Percentiles rank a stretch among this genome's conserved stretches.
Evolutionary conservation across 768 basidiomycete species (phyloP).

Genomic region (Hygrophoropsis aurantiaca): DNA sequence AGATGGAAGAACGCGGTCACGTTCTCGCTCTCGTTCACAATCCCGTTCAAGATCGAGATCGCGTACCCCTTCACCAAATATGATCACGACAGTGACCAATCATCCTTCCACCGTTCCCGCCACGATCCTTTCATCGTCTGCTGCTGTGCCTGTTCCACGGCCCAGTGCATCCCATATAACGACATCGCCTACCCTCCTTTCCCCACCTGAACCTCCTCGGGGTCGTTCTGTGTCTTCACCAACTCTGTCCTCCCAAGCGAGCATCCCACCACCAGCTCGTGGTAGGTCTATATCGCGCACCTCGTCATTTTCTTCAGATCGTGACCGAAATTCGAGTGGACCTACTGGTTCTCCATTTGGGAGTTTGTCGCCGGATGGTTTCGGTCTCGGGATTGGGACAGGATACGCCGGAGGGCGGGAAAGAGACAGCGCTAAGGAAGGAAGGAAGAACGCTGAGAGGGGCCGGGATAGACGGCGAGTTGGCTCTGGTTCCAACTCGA

Average conservation of each 20-base stretch:
- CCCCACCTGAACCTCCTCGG: slow-evolving; percentile 25
- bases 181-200: slow-evolving; percentile 20
- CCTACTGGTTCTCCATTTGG: slow-evolving; percentile 35
- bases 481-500: slow-evolving; percentile 36
- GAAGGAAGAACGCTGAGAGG: slow-evolving; percentile 24
- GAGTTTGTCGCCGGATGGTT: slow-evolving; percentile 39
- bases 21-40: slow-evolving; percentile 28
- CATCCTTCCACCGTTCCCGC: slow-evolving; percentile 5
- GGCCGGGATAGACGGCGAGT: slow-evolving; percentile 31
- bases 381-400: slow-evolving; percentile 28
- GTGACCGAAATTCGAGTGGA: slow-evolving; percentile 37
- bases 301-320: slow-evolving; percentile 55
- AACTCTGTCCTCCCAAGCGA: slow-evolving; percentile 30
- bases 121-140: slow-evolving; percentile 11
- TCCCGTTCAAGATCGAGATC: slow-evolving; percentile 41
- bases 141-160: slow-evolving; percentile 11
- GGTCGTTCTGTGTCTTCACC: slow-evolving; percentile 34
- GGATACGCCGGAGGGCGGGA: slow-evolving; percentile 35
- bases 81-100: slow-evolving; percentile 2
- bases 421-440: slow-evolving; percentile 27
- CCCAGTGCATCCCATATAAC: slow-evolving; percentile 8
- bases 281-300: slow-evolving; percentile 58
- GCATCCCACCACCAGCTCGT: slow-evolving; percentile 35
- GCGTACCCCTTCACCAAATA: slow-evolving; percentile 45
- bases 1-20: slow-evolving; percentile 30